Evolutionary conservation across 108 stramenopile genomes (phyloP).

Genomic region (Cafeteria roenbergensis): DNA sequence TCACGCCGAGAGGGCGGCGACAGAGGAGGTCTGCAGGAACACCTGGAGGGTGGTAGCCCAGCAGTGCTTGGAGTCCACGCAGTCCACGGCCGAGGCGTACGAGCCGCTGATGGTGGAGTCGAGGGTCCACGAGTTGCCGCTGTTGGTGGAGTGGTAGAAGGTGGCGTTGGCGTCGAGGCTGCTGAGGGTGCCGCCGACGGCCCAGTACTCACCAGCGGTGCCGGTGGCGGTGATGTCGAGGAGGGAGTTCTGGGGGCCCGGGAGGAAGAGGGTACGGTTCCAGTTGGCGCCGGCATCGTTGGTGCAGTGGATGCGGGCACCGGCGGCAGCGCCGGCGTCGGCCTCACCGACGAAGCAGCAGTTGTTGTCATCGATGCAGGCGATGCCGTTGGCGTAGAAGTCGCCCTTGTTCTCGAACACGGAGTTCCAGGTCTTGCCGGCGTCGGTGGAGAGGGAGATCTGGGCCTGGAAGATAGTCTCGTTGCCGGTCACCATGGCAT

Average conservation of each 20-base stretch:
- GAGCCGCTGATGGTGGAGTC: not conserved
- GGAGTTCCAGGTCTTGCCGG: not conserved
- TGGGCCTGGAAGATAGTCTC: constrained; percentile 3
- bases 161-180: not conserved
- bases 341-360: constrained; percentile 8
- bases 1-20: not conserved
- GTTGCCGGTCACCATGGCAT: too few relatives aligned
- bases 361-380: not conserved
- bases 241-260: constrained; percentile 1
- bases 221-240: not conserved
- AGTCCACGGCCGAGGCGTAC: constrained; percentile 2
- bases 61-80: not conserved
- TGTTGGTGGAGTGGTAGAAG: not conserved
- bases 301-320: constrained; percentile 8
- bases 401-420: not conserved
- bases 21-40: not conserved
- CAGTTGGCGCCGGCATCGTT: not conserved
- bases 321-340: not conserved
- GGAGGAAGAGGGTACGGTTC: not conserved
- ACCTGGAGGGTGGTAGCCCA: not conserved
- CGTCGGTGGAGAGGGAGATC: not conserved
- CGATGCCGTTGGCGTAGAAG: not conserved
- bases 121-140: constrained; percentile 2
- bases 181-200: not conserved
- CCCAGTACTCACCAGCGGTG: not conserved